These are phyloP conservation scores for Sordaria brevicollis DNA, from an alignment of 495 filamentous ascomycete genomes.

Conservation along the genomic window DNA sequence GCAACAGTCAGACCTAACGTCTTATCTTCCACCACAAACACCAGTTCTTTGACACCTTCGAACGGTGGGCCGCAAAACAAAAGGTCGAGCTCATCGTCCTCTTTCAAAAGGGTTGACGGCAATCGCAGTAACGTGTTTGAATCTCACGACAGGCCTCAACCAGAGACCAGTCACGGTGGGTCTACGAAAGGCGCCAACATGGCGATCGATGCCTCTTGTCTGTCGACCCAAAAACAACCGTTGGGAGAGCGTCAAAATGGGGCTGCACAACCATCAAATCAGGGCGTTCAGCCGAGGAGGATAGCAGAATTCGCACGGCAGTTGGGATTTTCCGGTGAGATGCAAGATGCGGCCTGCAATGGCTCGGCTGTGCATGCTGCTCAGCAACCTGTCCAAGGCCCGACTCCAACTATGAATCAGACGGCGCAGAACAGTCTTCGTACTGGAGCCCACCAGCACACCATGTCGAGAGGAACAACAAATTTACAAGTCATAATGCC, in stretches of 20 bases:
- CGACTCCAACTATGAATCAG: background rate
- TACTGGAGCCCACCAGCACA: background rate
- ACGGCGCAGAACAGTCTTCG: background rate
- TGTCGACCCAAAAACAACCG: constrained; percentile 1
- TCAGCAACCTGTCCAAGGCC: background rate
- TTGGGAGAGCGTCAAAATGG: background rate
- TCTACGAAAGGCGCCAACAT: background rate
- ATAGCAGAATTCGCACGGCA: background rate
- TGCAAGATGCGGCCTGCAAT: background rate
- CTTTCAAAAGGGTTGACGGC: background rate
- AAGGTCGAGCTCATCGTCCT: constrained; percentile 3
- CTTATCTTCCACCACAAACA: background rate
- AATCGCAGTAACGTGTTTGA: background rate
- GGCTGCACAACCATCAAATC: background rate
- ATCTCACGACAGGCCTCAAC: background rate
- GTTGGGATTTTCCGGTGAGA: background rate
- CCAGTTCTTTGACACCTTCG: background rate
- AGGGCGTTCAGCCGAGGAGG: background rate
- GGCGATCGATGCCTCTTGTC: background rate
- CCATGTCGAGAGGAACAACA: background rate
- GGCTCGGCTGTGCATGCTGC: background rate
- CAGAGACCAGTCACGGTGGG: background rate
- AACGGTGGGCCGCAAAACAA: constrained; percentile 10
- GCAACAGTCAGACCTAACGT: background rate
- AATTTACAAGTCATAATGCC: background rate